Percentiles rank a stretch among this genome's conserved stretches.
Conservation (phyloP, 805 yeast genomes). For the Brettanomyces naardenensis region DNA sequence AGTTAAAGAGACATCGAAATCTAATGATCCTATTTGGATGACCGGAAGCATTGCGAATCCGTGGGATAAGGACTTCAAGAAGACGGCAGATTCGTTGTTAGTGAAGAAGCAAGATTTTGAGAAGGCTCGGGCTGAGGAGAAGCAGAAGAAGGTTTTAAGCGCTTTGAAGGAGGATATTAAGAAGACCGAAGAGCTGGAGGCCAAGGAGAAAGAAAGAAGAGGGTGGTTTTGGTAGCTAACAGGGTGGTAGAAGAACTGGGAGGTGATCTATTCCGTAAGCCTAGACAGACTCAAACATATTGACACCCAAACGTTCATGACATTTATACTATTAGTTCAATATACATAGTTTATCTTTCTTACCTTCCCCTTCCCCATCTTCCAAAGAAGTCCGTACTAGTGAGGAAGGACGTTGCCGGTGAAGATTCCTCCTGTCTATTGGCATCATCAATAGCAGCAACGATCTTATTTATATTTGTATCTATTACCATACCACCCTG, state of each 20-base stretch:
- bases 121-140: conserved; percentile 35
- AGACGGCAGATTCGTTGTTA: conserved; percentile 27
- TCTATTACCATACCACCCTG: conserved; percentile 99
- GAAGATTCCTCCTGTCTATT: conserved; percentile 38
- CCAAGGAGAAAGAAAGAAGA: conserved; percentile 23
- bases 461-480: conserved; percentile 75
- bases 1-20: conserved; percentile 52
- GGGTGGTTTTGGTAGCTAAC: conserved; percentile 19
- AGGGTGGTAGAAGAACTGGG: not conserved
- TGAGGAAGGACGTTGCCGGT: conserved; percentile 6
- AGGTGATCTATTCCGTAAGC: not conserved
- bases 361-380: conserved; percentile 13
- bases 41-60: conserved; percentile 67
- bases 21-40: conserved; percentile 78
- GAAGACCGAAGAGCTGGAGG: conserved; percentile 23
- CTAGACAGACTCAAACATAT: no score
- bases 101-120: conserved; percentile 38
- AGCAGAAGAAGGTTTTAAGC: conserved; percentile 31
- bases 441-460: conserved; percentile 73
- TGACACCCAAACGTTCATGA: no score
- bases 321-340: no score
- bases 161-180: conserved; percentile 32
- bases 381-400: conserved; percentile 5
- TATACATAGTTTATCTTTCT: no score
- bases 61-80: conserved; percentile 42